Evolutionary conservation across 192 early-diverging fungal genomes (phyloP).

Genomic region (Lobosporangium transversale): DNA sequence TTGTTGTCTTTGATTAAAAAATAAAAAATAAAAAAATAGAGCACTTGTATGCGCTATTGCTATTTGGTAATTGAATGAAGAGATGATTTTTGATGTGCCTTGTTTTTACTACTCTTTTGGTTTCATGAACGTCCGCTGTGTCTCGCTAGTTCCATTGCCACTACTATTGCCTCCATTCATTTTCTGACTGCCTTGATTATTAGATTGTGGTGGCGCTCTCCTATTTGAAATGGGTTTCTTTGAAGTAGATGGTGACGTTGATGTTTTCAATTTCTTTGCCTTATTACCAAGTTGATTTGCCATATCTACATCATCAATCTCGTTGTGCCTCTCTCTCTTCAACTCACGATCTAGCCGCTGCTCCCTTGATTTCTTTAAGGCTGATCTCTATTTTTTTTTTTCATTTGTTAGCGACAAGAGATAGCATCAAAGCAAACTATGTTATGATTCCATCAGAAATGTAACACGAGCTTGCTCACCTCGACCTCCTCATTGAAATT

Average conservation of each 20-base stretch:
- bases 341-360: slow-evolving; percentile 47
- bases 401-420: background rate
- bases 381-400: too few relatives aligned
- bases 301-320: slow-evolving; percentile 46
- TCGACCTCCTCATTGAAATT: slow-evolving; percentile 44
- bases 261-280: slow-evolving; percentile 36
- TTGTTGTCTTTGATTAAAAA: too few relatives aligned
- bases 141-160: background rate
- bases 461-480: background rate
- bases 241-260: background rate
- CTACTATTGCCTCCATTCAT: background rate
- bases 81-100: too few relatives aligned
- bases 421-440: background rate
- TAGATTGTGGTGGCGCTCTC: slow-evolving; percentile 25
- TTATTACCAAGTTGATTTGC: slow-evolving; percentile 24
- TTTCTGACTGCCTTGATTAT: slow-evolving; percentile 2
- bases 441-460: too few relatives aligned
- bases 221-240: slow-evolving; percentile 22
- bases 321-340: slow-evolving; percentile 23
- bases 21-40: too few relatives aligned
- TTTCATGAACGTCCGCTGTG: slow-evolving; percentile 14
- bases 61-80: too few relatives aligned
- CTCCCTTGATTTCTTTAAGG: slow-evolving; percentile 15
- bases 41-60: too few relatives aligned
- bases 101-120: slow-evolving; percentile 25